Base-by-base conservation (phyloP, 352 stramenopile genomes). In the Phytopythium montanum region DNA sequence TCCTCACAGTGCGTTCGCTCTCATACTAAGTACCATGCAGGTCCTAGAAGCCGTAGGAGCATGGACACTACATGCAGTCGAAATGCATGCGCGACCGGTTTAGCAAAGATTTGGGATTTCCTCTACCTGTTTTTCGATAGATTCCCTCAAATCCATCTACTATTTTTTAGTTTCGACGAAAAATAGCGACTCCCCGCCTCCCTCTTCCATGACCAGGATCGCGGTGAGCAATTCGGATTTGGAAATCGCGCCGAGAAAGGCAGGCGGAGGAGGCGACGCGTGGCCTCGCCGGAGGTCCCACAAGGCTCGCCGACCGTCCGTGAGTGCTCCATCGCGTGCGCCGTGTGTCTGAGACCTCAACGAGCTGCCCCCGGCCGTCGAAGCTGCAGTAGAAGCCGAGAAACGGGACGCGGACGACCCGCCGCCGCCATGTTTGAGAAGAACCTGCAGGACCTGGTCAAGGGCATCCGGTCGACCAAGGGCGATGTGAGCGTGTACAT, bases 391-490 rank as follows among this genome's bases (percentile, higher is more conserved):
- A 9, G 25, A 14, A 23, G 51, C 45, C 8, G 26, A 29, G 33
- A 21, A 23, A 19, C 29, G 18, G 29, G 18, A 4, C 18, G 2
- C 28, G 33, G 29, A 28, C 19, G 18, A 7, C 31, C 7, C 31
- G 38, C 46, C 10, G n/a, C 12, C 42, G 38, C 29, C 38, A 99
- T 99, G 95, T 99, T 99, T 72, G 95, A 99, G 81, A 99, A 99
- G 82, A 98, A 89, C 39, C 76, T 99, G 46, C 95, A 98, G 65
- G 97, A 99, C 73, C 79, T 99, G 36, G 96, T 99, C 13, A 99
- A 99, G 81, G 97, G 97, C 61, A 99, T 99, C 70, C 96, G 97
- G 56, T 95, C 94, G 54, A 75, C 95, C 72, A 99, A 99, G 68
- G 87, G 92, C 64, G 96, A 99, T 62, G 94, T 97, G 42, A 92